A percentile compares a stretch with the other conserved stretches of the same genome.
Conservation (phyloP, 768 basidiomycete genomes). For the Pulveroboletus ravenelii region DNA sequence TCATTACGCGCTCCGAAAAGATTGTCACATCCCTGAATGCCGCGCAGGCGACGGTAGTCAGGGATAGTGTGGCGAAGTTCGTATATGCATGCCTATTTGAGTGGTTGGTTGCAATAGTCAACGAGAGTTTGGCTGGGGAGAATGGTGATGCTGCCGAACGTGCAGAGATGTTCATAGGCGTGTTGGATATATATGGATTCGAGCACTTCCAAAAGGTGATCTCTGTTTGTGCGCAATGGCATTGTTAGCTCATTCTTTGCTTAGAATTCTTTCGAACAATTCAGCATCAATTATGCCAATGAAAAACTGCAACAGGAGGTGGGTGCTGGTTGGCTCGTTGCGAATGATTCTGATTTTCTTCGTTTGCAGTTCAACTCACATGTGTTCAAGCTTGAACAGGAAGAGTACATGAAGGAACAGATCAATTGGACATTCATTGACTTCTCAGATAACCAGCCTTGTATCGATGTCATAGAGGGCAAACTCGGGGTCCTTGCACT, state of each 20-base stretch:
- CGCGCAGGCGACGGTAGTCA: constrained; percentile 86
- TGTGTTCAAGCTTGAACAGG: constrained; percentile 98
- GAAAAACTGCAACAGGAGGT: constrained; percentile 98
- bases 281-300: constrained; percentile 99
- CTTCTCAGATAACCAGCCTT: constrained; percentile 97
- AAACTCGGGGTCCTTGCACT: constrained; percentile 92
- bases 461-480: constrained; percentile 97
- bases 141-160: constrained; percentile 83
- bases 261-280: constrained; percentile 92
- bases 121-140: constrained; percentile 95
- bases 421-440: constrained; percentile 99
- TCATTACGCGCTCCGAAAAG: constrained; percentile 91
- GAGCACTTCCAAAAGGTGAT: constrained; percentile 93
- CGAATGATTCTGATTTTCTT: constrained; percentile 10
- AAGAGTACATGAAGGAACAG: constrained; percentile 96
- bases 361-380: constrained; percentile 88
- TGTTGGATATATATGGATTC: constrained; percentile 96
- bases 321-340: constrained; percentile 11
- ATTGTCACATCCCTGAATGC: constrained; percentile 84
- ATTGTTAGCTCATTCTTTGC: constrained; percentile 5
- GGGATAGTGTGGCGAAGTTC: constrained; percentile 97
- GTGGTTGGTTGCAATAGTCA: constrained; percentile 96
- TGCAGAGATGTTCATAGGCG: constrained; percentile 98
- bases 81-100: constrained; percentile 98
- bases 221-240: background rate